Percentiles rank a stretch among this genome's conserved stretches.
Conservation (phyloP, 1,284 basidiomycete species). For the Coniferiporia sulphurascens region DNA sequence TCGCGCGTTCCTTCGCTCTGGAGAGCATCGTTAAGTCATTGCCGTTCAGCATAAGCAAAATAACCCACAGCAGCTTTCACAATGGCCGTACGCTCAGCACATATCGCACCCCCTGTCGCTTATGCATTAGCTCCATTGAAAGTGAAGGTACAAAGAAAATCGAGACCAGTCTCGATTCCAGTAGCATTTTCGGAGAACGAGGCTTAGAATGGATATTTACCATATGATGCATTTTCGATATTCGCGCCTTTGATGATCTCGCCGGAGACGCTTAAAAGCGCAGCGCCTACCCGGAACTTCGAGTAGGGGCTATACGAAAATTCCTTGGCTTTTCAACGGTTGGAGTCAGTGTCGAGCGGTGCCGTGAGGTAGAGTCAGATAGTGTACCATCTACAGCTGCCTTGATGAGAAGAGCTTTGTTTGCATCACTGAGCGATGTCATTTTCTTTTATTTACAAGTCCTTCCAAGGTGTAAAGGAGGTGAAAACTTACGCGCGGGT, state of each 20-base stretch:
- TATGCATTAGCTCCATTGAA: not conserved
- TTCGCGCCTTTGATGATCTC: conserved; percentile 79
- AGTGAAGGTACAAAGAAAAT: not conserved
- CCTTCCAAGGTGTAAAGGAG: no score
- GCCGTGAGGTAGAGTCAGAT: not conserved
- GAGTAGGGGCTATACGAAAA: conserved; percentile 73
- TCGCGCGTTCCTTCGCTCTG: conserved; percentile 71
- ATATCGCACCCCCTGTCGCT: conserved; percentile 65
- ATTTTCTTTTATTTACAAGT: no score
- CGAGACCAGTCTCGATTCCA: not conserved
- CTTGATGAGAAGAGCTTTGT: conserved; percentile 29
- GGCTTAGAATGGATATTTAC: conserved; percentile 33
- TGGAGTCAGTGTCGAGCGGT: not conserved
- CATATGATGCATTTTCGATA: conserved; percentile 89
- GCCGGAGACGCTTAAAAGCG: conserved; percentile 66
- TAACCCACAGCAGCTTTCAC: conserved; percentile 77
- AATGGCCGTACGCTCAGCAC: conserved; percentile 85
- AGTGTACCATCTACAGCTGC: conserved; percentile 32
- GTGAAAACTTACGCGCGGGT: no score
- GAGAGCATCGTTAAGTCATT: not conserved
- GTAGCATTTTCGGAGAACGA: not conserved
- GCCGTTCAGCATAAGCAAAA: not conserved
- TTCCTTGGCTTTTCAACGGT: conserved; percentile 41
- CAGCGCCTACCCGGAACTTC: conserved; percentile 86
- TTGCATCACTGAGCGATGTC: conserved; percentile 12